Percentiles rank a stretch among this genome's conserved stretches.
Evolutionary conservation across 208 protist genomes (phyloP).

Genomic region (Leishmania braziliensis): DNA sequence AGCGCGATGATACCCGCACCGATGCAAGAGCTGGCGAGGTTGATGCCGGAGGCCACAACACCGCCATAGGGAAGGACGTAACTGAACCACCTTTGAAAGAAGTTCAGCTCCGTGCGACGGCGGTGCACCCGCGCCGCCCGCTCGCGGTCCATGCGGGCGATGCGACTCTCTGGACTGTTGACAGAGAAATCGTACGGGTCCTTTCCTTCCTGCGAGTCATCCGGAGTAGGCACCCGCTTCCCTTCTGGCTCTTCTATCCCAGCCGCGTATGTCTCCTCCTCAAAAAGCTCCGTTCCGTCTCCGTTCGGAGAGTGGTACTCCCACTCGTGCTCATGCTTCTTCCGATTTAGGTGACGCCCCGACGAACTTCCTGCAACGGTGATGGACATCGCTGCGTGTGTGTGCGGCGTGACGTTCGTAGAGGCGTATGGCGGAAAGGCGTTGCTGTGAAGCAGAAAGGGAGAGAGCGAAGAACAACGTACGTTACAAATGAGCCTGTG

Average conservation of each 20-base stretch:
- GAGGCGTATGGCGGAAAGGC: background rate
- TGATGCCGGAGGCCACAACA: constrained; percentile 57
- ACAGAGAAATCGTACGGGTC: background rate
- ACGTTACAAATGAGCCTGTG: background rate
- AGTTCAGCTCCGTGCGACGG: constrained; percentile 33
- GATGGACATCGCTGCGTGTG: background rate
- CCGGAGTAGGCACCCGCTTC: background rate
- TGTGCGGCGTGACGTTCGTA: background rate
- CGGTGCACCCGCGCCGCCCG: constrained; percentile 36
- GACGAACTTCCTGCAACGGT: background rate
- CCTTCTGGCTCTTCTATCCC: background rate
- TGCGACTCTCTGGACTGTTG: constrained; percentile 25
- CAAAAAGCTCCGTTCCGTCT: constrained; percentile 38
- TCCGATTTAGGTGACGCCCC: background rate
- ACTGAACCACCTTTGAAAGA: constrained; percentile 27
- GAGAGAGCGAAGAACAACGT: background rate
- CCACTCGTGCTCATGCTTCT: constrained; percentile 4
- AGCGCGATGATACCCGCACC: constrained; percentile 78
- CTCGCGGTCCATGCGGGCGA: constrained; percentile 40
- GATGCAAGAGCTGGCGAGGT: constrained; percentile 59
- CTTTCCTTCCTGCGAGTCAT: background rate
- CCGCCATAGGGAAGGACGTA: constrained; percentile 66
- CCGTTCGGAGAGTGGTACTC: constrained; percentile 27
- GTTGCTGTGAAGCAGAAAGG: background rate
- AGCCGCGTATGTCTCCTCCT: constrained; percentile 16